A percentile compares a stretch with the other conserved stretches of the same genome.
phyloP scores from a whole-genome alignment of 2,329 filamentous ascomycete species.

The Plectosphaerella sp. region DNA sequence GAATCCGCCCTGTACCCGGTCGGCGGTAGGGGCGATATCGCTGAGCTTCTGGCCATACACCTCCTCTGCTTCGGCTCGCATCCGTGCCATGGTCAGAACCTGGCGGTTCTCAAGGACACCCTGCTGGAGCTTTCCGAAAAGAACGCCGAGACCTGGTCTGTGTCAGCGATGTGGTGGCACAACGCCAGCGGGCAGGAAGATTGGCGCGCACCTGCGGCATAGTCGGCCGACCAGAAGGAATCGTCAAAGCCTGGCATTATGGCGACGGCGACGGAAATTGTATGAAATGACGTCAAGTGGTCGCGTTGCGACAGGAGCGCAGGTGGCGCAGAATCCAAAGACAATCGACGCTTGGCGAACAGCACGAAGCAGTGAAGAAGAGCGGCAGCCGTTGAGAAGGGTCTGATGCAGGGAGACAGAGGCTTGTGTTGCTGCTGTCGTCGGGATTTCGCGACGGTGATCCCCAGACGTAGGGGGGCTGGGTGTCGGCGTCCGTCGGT shows the following conservation, averaged over 20 bases:
- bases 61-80: constrained; percentile 96
- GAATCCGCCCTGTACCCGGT: constrained; percentile 82
- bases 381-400: background rate
- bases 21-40: constrained; percentile 77
- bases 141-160: constrained; percentile 70
- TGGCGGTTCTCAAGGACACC: constrained; percentile 94
- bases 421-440: too few species aligned
- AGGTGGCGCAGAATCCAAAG: constrained; percentile 7
- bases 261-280: constrained; percentile 2
- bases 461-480: too few species aligned
- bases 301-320: constrained; percentile 3
- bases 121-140: constrained; percentile 96
- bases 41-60: constrained; percentile 74
- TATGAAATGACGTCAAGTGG: constrained; percentile 2
- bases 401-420: background rate
- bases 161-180: background rate
- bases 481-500: too few species aligned
- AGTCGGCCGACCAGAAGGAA: constrained; percentile 97
- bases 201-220: constrained; percentile 71
- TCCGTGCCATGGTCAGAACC: constrained; percentile 81
- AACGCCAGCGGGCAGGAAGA: background rate
- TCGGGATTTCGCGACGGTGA: too few species aligned
- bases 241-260: constrained; percentile 86
- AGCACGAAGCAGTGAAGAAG: constrained; percentile 1
- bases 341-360: constrained; percentile 4